These are phyloP conservation scores for Mariannaea elegans DNA, from an alignment of 2,329 filamentous ascomycete genomes.

Conservation along the genomic window DNA sequence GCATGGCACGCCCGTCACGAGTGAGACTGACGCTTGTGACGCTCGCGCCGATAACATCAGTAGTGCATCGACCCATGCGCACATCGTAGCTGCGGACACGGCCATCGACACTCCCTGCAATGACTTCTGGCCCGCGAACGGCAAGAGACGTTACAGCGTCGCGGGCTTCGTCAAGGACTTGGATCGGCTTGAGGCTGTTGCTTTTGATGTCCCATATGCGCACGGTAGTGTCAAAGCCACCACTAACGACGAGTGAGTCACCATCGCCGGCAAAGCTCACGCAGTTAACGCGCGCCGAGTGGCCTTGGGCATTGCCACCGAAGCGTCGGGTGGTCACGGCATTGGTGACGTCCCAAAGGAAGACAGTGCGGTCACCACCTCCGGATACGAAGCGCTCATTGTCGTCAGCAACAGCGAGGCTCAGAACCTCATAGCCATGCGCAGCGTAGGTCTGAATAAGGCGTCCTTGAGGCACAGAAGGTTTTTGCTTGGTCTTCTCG, in stretches of 20 bases:
- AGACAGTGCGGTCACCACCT: slow-evolving; percentile 90
- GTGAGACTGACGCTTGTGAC: slow-evolving; percentile 82
- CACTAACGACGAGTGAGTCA: slow-evolving; percentile 76
- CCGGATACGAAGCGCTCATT: slow-evolving; percentile 88
- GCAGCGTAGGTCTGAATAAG: slow-evolving; percentile 89
- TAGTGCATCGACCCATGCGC: slow-evolving; percentile 74
- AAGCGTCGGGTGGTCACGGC: slow-evolving; percentile 82
- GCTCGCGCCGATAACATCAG: slow-evolving; percentile 73
- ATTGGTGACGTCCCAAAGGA: slow-evolving; percentile 92
- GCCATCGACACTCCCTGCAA: slow-evolving; percentile 85
- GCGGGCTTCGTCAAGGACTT: slow-evolving; percentile 76
- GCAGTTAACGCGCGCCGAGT: slow-evolving; percentile 78
- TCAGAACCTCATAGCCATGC: slow-evolving; percentile 92
- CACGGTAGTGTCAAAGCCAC: slow-evolving; percentile 79
- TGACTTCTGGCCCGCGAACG: slow-evolving; percentile 64
- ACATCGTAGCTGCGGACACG: slow-evolving; percentile 84
- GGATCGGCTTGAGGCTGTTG: slow-evolving; percentile 68
- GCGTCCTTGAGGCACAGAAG: slow-evolving; percentile 55
- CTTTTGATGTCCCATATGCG: slow-evolving; percentile 77
- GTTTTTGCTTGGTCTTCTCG: slow-evolving; percentile 38
- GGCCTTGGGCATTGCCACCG: slow-evolving; percentile 66
- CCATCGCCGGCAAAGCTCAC: slow-evolving; percentile 81
- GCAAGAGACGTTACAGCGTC: slow-evolving; percentile 69
- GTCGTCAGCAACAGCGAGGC: slow-evolving; percentile 75
- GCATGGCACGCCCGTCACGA: slow-evolving; percentile 75